phyloP scores from a whole-genome alignment of 2,329 filamentous ascomycete species.

The Beauveria medogensis region DNA sequence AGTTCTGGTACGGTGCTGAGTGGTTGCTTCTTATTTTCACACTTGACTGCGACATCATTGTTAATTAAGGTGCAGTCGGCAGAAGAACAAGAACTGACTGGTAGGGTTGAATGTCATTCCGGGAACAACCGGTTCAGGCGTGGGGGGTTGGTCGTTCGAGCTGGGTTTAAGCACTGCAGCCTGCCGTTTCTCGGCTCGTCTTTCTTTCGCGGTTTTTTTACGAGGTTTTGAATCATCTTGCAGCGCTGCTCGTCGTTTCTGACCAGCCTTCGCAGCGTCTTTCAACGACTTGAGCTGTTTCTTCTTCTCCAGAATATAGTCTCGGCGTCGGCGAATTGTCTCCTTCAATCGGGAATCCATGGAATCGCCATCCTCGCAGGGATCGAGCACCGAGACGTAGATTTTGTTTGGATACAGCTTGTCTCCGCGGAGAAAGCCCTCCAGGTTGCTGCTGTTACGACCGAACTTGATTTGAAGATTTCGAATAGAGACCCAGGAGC shows the following conservation, averaged over 20 bases:
- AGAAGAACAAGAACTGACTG: not conserved
- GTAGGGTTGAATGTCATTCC: not conserved
- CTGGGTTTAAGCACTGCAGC: constrained; percentile 19
- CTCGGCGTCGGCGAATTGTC: constrained; percentile 53
- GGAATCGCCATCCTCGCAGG: constrained; percentile 29
- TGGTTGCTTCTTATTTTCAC: constrained; percentile 33
- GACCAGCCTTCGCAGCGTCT: constrained; percentile 28
- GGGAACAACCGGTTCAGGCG: not conserved
- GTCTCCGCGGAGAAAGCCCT: constrained; percentile 65
- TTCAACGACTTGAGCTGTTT: constrained; percentile 28
- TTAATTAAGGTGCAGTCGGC: constrained; percentile 3
- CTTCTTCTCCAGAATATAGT: constrained; percentile 50
- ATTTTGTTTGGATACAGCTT: constrained; percentile 36
- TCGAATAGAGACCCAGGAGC: constrained; percentile 55
- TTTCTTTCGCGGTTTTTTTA: constrained; percentile 20
- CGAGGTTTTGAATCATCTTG: constrained; percentile 19
- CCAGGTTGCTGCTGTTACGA: constrained; percentile 46
- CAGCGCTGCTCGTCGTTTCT: constrained; percentile 29
- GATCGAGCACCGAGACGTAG: constrained; percentile 47
- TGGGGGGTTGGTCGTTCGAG: not conserved
- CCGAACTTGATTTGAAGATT: constrained; percentile 66
- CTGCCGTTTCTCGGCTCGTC: constrained; percentile 14
- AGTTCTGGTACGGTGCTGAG: constrained; percentile 31
- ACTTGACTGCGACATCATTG: constrained; percentile 31
- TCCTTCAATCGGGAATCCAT: constrained; percentile 44